Evolutionary conservation across 345 rosid species (phyloP).

Genomic region (Eucalyptus brandiana): DNA sequence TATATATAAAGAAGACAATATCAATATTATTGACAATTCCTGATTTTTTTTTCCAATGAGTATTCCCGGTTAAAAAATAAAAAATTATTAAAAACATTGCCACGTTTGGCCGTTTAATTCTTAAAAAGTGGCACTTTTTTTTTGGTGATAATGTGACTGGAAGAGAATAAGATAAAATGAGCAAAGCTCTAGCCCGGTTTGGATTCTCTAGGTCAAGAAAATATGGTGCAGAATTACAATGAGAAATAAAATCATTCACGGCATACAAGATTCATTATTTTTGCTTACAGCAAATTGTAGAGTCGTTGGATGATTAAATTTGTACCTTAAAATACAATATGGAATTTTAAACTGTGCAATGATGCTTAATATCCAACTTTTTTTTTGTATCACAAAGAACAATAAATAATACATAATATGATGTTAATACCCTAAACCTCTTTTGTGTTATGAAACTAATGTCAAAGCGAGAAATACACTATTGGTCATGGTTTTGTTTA

Average conservation of each 20-base stretch:
- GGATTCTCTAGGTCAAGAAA: background rate
- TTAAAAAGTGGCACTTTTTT: background rate
- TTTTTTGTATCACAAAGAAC: background rate
- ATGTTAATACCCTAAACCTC: background rate
- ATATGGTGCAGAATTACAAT: background rate
- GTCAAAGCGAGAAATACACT: background rate
- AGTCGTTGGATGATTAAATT: background rate
- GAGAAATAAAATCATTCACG: background rate
- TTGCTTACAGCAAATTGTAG: background rate
- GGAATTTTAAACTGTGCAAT: background rate
- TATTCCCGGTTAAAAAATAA: no score
- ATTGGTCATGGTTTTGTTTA: background rate
- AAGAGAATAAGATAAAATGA: background rate
- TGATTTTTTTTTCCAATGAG: background rate
- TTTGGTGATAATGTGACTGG: background rate
- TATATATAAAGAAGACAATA: background rate
- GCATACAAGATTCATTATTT: background rate
- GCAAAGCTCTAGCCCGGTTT: background rate
- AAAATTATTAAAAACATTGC: background rate
- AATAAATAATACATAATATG: no score
- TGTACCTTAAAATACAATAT: background rate
- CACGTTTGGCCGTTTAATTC: background rate
- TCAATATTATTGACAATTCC: background rate
- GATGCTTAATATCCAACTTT: background rate
- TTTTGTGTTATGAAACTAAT: background rate